Evolutionary conservation across 225 moss, liverwort and hornwort species (phyloP), one percentile per base, ranked within the genome.

Genomic region (Marchantia paleacea): DNA sequence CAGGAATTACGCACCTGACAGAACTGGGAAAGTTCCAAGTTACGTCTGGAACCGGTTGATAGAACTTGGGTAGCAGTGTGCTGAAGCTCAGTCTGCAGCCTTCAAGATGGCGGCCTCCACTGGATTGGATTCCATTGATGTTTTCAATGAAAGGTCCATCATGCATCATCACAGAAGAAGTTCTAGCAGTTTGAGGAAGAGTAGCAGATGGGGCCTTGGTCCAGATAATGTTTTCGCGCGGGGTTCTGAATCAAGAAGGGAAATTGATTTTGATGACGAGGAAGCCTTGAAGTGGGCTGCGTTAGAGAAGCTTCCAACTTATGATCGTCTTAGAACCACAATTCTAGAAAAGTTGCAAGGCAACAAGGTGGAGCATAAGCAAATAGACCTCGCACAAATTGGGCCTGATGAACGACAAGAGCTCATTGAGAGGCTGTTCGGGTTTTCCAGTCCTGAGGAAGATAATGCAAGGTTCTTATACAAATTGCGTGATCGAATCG

Each of bases 261-360:
- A 20, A 76, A 22, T 18, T 7, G 75, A 58, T 18, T 19, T 28
- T n/a, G 77, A 84, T 68, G 87, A 87, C n/a, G 87, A 87, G 62
- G 87, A 84, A 68, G 87, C 87, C 70, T 72, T 87, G 15, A 87
- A 82, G 62, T 87, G 87, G 87, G 84, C 77, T 11, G 87, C 87
- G 14, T 76, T 87, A 53, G 87, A 87, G 80, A 87, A 87, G 55
- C 87, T 87, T 16, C 87, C 87, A 2, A 87, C 87, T 26, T 87
- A 87, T 55, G 87, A 87, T 62, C 81, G 87, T 58, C 68, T 87
- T 39, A 81, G 87, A 55, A 87, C 80, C 28, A 80, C 87, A 7
- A 87, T 87, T 25, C 53, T 87, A 55, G 84, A 87, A 69, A 87
- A 82, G 51, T 26, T 87, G 20, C 79, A 80, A 24, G 82, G 77